Evolutionary conservation across 2,329 filamentous ascomycete genomes (phyloP), one percentile per base, ranked within the genome.

Genomic region (Cercospora zeae-maydis): DNA sequence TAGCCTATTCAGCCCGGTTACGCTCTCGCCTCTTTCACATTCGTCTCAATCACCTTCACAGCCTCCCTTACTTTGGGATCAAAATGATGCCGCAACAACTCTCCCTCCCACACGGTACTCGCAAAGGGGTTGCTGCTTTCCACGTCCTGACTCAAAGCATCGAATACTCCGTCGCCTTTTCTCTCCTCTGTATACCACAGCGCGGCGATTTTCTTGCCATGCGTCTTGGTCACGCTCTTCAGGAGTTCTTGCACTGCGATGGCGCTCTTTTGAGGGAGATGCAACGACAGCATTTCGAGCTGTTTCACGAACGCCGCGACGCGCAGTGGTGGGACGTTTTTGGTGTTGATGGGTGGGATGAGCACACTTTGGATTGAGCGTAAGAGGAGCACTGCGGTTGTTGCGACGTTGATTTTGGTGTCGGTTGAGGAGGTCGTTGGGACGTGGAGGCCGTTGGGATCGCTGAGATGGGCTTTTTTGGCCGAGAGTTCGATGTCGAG

Each of bases 111-210:
- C 0, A 96, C 84, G 0, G 92, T 97, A 4, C 88, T 86, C 0
- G 93, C 90, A 77, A 95, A 96, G 0, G 93, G 92, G 78, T 98
- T 98, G 69, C 89, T 93, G 7, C 86, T 88, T 77, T 97, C 93
- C 3, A 96, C 84, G 67, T 88, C 90, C 30, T 84, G 83, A 49
- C 87, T 86, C 47, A 88, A 76, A 0, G 92, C 83, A 76, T 93
- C 89, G 72, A 91, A 98, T 0, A 88, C 85, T 2, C 95, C 95
- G 74, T 98, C 93, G 6, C 93, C 93, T 75, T 91, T 90, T 55
- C 93, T 84, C 80, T 98, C 95, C 75, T 98, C 93, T 0, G 92
- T 96, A 72, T 96, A 88, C 93, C 95, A 99, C 64, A 99, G 77
- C n/a, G 88, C 86, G 37, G 85, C 85, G 47, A 98, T 85, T 77